Percentiles rank a stretch among this genome's conserved stretches.
phyloP scores from a whole-genome alignment of 2,329 filamentous ascomycete genomes.

The Aspergillus sp. region DNA sequence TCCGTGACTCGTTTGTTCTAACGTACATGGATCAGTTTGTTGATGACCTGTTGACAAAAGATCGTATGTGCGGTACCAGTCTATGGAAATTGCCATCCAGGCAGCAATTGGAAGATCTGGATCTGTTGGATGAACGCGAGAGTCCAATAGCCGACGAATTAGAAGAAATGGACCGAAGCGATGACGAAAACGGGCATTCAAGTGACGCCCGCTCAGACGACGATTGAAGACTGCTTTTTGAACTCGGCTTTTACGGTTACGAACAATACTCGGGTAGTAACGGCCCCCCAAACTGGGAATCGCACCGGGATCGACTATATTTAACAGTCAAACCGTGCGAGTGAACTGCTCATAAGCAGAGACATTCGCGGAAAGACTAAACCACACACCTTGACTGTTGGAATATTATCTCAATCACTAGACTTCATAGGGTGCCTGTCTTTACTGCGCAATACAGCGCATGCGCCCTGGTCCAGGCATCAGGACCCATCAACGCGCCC shows the following conservation, averaged over 20 bases:
- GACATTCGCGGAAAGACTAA: background rate
- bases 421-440: background rate
- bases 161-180: conserved; percentile 44
- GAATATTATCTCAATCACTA: background rate
- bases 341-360: background rate
- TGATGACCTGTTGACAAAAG: conserved; percentile 85
- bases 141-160: conserved; percentile 74
- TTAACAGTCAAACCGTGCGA: too few relatives aligned
- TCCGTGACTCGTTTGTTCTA: conserved; percentile 70
- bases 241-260: background rate
- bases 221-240: conserved; percentile 25
- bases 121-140: conserved; percentile 78
- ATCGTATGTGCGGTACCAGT: conserved; percentile 86
- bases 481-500: background rate
- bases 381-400: background rate
- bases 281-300: background rate
- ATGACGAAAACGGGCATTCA: conserved; percentile 23
- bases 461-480: background rate
- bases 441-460: background rate
- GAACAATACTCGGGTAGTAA: background rate
- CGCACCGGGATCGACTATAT: background rate
- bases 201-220: conserved; percentile 27
- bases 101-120: conserved; percentile 82
- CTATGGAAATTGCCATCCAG: conserved; percentile 87
- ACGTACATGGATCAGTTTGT: conserved; percentile 90